Base-by-base conservation (phyloP, 352 stramenopile genomes). In the Blastocystis sp. region DNA sequence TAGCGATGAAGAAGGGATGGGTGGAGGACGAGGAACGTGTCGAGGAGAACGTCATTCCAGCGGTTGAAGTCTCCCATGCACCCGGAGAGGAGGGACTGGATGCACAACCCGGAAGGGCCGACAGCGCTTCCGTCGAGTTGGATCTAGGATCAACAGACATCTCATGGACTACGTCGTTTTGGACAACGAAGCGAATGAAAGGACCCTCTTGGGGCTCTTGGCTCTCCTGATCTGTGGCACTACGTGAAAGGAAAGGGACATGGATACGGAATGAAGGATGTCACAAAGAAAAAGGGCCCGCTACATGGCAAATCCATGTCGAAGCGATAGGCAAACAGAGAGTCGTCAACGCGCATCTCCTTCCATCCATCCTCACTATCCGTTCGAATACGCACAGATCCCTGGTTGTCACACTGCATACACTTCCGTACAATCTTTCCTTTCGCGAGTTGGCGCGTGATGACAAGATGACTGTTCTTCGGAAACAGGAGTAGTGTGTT, bases 401-500 rank as follows among this genome's bases (percentile, higher is more conserved):
- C 74, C 74, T 67, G 45, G 3, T 11, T 0, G 69, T 69, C 5
- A 53, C 9, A 43, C 3, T 45, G 14, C 1, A 67, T 45, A 53
- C 28, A n/a, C 2, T 53, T 28, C 19, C 38, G 17, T 84, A 84
- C 74, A 66, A 69, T 59, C 23, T 34, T 19, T 41, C 52, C 52
- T 28, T 62, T 61, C 1, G 52, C 45, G 45, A 84, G 19, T 10
- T 38, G 60, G 11, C 74, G 53, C 56, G 45, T 53, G 48, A 84
- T 84, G 17, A 62, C 34, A 21, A 84, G 34, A 38, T 28, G 43
- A 67, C 45, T 69, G 41, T 48, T 21, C 45, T 52, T 53, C 40
- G 74, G 74, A 67, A 84, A 84, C 19, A 84, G 61, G 2, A 84
- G 34, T 34, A 84, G 28, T 23, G 45, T 84, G 61, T 84, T 84